Evolutionary conservation across 2,329 filamentous ascomycete genomes (phyloP).

Genomic region (Monosporascus sp.): DNA sequence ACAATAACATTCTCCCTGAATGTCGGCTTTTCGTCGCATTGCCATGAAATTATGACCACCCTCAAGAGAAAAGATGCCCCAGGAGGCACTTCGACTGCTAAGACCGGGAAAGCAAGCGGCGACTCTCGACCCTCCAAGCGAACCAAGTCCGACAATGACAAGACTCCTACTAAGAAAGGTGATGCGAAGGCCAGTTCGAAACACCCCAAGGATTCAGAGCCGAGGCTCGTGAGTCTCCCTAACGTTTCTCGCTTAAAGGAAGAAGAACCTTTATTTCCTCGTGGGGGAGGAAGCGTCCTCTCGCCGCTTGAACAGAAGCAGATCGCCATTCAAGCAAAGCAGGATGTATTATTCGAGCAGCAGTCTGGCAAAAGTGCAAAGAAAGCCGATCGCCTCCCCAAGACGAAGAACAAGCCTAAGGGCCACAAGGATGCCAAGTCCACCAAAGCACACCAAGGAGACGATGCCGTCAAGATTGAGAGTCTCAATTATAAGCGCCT

Average conservation of each 20-base stretch:
- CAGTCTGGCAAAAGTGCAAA: slow-evolving; percentile 49
- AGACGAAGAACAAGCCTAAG: slow-evolving; percentile 53
- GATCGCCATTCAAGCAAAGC: slow-evolving; percentile 87
- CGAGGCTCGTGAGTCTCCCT: slow-evolving; percentile 24
- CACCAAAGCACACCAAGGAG: slow-evolving; percentile 48
- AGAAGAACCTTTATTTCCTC: slow-evolving; percentile 85
- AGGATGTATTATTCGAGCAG: slow-evolving; percentile 87
- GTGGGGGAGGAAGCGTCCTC: slow-evolving; percentile 84
- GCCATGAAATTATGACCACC: slow-evolving; percentile 42
- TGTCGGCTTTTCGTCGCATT: not conserved
- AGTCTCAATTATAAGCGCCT: slow-evolving; percentile 88
- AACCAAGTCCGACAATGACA: slow-evolving; percentile 34
- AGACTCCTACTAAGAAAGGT: slow-evolving; percentile 23
- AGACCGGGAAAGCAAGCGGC: slow-evolving; percentile 41
- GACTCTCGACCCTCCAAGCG: slow-evolving; percentile 45
- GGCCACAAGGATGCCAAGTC: slow-evolving; percentile 44
- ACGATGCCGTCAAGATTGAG: slow-evolving; percentile 67
- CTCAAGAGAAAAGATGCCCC: slow-evolving; percentile 56
- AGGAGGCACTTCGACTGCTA: slow-evolving; percentile 42
- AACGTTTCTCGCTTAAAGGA: slow-evolving; percentile 52
- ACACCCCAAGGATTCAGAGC: slow-evolving; percentile 14
- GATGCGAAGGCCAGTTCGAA: slow-evolving; percentile 24
- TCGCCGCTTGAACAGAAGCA: slow-evolving; percentile 95
- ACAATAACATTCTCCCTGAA: not conserved
- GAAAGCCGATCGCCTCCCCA: slow-evolving; percentile 36